These are phyloP conservation scores for Elongisporangium anandrum DNA, from an alignment of 352 stramenopile species.

Conservation along the genomic window DNA sequence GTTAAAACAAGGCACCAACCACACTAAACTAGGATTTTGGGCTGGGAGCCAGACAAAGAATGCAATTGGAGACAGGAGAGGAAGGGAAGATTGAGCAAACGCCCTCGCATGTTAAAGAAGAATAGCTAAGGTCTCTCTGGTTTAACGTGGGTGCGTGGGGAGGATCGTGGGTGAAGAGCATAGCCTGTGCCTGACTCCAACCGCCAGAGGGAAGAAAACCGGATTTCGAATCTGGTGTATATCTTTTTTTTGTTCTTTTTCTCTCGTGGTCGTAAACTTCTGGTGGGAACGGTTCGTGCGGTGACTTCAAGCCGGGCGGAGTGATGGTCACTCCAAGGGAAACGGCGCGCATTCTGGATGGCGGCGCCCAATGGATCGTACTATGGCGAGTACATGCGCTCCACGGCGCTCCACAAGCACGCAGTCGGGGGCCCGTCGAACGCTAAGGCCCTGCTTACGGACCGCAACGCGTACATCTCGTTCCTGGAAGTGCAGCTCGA, in stretches of 20 bases:
- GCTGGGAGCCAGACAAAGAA: background rate
- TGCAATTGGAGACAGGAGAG: background rate
- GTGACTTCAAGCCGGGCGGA: background rate
- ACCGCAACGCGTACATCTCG: slow-evolving; percentile 83
- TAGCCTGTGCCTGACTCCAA: background rate
- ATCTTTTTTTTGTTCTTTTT: background rate
- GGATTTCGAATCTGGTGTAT: background rate
- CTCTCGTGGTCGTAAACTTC: background rate
- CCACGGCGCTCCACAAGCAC: slow-evolving; percentile 66
- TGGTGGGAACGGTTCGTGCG: background rate
- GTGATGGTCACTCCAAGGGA: slow-evolving; percentile 2
- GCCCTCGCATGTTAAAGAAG: background rate
- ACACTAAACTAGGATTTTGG: background rate
- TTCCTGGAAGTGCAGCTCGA: slow-evolving; percentile 88
- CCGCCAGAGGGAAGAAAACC: background rate
- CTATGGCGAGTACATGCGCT: slow-evolving; percentile 82
- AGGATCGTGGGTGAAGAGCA: background rate
- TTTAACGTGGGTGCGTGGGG: background rate
- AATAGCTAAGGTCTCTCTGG: background rate
- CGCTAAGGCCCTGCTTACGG: slow-evolving; percentile 74
- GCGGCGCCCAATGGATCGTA: slow-evolving; percentile 41
- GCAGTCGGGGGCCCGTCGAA: slow-evolving; percentile 19
- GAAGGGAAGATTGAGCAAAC: background rate
- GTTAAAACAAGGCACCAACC: background rate
- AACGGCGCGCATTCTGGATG: background rate